Evolutionary conservation across 2,329 filamentous ascomycete genomes (phyloP).

Genomic region (Pestalotiopsis sp.): DNA sequence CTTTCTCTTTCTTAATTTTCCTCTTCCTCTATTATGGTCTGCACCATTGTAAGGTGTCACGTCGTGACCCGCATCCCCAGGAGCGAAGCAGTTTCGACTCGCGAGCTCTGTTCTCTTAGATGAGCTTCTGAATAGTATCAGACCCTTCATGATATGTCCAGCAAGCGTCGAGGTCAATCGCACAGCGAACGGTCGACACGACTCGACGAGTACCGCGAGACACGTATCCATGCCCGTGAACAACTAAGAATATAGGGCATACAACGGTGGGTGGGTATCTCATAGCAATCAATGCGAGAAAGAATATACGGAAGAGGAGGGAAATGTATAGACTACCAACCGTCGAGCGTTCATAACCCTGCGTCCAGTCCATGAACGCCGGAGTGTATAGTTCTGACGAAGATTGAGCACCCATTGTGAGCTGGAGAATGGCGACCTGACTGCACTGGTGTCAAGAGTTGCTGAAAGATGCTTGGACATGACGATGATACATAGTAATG

Average conservation of each 20-base stretch:
- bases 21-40: background rate
- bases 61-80: background rate
- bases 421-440: constrained; percentile 1
- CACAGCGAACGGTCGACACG: too few relatives aligned
- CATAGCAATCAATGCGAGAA: background rate
- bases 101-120: background rate
- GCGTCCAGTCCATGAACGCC: background rate
- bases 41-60: background rate
- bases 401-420: background rate
- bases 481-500: background rate
- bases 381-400: constrained; percentile 4
- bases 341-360: constrained; percentile 5
- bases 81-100: background rate
- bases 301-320: background rate
- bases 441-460: background rate
- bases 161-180: too few relatives aligned
- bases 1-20: background rate
- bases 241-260: too few relatives aligned
- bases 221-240: too few relatives aligned
- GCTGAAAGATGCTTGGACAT: constrained; percentile 5
- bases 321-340: background rate
- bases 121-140: too few relatives aligned
- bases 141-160: too few relatives aligned
- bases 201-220: too few relatives aligned
- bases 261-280: background rate